phyloP scores from a whole-genome alignment of 768 basidiomycete genomes.

The Tephrocybe rancida region DNA sequence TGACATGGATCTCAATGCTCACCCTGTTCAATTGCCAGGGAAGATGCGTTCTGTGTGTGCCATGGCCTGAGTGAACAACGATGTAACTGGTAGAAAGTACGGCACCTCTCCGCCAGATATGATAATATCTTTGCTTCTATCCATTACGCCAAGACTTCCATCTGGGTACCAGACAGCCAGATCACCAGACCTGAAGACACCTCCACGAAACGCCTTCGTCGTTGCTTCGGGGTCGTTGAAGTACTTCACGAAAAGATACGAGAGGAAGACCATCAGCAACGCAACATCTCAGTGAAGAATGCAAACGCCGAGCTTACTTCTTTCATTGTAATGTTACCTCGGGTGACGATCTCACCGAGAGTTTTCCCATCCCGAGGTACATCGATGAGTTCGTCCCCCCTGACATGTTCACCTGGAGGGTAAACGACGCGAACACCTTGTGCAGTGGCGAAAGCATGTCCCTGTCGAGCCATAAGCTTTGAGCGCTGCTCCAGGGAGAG shows the following conservation, averaged over 20 bases:
- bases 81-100: conserved; percentile 13
- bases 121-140: conserved; percentile 84
- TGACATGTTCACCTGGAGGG: conserved; percentile 39
- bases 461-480: conserved; percentile 78
- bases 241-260: no score
- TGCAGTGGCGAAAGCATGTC: conserved; percentile 76
- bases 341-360: conserved; percentile 79
- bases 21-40: conserved; percentile 86
- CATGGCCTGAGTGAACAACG: conserved; percentile 1
- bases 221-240: conserved; percentile 84
- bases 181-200: conserved; percentile 80
- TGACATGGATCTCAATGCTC: conserved; percentile 6
- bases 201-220: conserved; percentile 75
- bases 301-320: conserved; percentile 62
- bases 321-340: conserved; percentile 90
- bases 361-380: conserved; percentile 82
- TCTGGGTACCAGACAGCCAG: conserved; percentile 82
- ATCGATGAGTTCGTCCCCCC: conserved; percentile 57
- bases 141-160: conserved; percentile 73
- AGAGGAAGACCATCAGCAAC: background rate
- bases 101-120: conserved; percentile 85
- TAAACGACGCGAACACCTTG: conserved; percentile 75
- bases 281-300: background rate
- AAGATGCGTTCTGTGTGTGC: conserved; percentile 71
- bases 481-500: conserved; percentile 66